Evolutionary conservation across 106 monocot species (phyloP), one percentile per base, ranked within the genome.

Genomic region (Dactylorhiza incarnata): DNA sequence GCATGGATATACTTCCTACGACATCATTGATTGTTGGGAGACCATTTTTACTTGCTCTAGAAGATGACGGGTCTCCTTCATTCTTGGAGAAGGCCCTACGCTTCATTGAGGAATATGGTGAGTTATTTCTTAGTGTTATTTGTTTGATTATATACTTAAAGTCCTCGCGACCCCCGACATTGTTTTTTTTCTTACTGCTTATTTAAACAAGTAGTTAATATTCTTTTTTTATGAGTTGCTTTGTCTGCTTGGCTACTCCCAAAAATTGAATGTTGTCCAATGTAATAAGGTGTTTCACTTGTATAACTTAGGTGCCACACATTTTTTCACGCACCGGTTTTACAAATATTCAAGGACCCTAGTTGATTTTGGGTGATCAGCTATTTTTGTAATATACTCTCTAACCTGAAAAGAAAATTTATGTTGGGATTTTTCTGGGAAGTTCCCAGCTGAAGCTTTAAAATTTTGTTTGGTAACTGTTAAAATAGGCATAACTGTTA

Each of bases 71-170:
- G n/a, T 91, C 78, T 77, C 94, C 97, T 74, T 87, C 97, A 58
- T 99, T 99, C 78, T 74, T 99, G 75, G 97, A 99, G 82, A 99
- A 99, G 80, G 93, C 97, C 50, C 77, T 99, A 19, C 83, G 83
- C 49, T 99, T 89, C 80, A 89, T 99, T 77, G 97, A 99, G 81
- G 74, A 89, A 56, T 54, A 94, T 82, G 97, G 97, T 89, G 79
- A 74, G 68, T 7, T 25, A 48, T 79, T 67, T 61, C 14, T 48
- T 26, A 55, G n/a, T 50, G 43, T 23, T 79, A 14, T 52, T 73
- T 76, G 55, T 68, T 44, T 69, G n/a, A 69, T 46, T 20, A 61
- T 61, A 6, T 52, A 52, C 9, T 17, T 20, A 17, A 17, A 20
- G 3, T 61, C n/a, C 19, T 61, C 2, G n/a, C 19, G 19, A 58